Evolutionary conservation across 176 grass and related monocot genomes (phyloP), one percentile per base, ranked within the genome.

Genomic region (Paspalum notatum): DNA sequence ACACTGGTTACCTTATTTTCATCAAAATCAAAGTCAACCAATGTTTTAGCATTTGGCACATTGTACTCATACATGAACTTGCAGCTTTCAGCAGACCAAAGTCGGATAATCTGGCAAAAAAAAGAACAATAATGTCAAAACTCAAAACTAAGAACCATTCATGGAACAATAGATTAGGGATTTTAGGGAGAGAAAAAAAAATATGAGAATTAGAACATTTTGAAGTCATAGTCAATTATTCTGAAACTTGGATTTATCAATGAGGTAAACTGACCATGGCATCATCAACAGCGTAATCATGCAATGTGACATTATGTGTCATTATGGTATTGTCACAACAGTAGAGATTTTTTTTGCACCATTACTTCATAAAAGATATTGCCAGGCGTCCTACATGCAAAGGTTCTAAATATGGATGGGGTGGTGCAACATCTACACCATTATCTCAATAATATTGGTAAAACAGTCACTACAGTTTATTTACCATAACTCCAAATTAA

Each of bases 11-110:
- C 95, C 92, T 98, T 98, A 80, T 94, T 98, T 63, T 98, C 95
- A 84, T 98, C 95, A 91, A 98, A 98, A 81, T 95, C 88, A 49
- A 87, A 98, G 71, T 98, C 90, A 32, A 93, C 62, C 78, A 98
- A 80, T 17, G 74, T 37, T 84, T 80, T 89, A 27, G 70, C 40
- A 60, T 86, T 80, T 38, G 95, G 95, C 75, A 89, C 81, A 75
- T 26, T 67, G 81, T 92, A 98, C 49, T 91, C 90, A 45, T 93
- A 91, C 85, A 94, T 80, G 82, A 85, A 93, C 58, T 86, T 89
- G 81, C 88, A 93, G 76, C 74, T 91, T 84, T 93, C 90, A 48
- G 95, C 95, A 87, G 92, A 98, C 95, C 95, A 98, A 42, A 98
- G 88, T 14, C 81, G 83, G 15, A 98, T 70, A 50, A 89, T 58